Evolutionary conservation across 2,329 filamentous ascomycete genomes (phyloP).

Genomic region (Cordyceps tenuipes): DNA sequence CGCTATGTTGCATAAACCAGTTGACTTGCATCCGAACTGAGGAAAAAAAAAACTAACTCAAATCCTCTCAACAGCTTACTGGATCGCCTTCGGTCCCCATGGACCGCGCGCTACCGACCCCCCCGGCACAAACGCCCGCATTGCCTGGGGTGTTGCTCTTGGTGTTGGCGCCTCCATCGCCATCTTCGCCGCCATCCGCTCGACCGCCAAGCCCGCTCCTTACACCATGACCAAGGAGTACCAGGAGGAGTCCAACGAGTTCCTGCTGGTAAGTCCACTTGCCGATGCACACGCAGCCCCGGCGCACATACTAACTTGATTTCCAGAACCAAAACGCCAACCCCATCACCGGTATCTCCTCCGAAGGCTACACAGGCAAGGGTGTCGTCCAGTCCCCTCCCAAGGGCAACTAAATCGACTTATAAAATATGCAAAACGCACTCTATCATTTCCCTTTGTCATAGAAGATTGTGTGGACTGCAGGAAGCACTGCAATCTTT

Average conservation of each 20-base stretch:
- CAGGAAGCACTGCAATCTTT: constrained; percentile 17
- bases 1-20: constrained; percentile 1
- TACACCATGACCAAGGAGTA: constrained; percentile 94
- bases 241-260: constrained; percentile 93
- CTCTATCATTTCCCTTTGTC: constrained; percentile 25
- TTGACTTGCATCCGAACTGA: constrained; percentile 12
- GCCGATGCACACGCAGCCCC: neutral
- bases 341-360: constrained; percentile 75
- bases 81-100: constrained; percentile 95
- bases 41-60: constrained; percentile 26
- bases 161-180: constrained; percentile 59
- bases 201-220: constrained; percentile 64
- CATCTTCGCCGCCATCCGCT: constrained; percentile 65
- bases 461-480: constrained; percentile 25
- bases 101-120: constrained; percentile 78
- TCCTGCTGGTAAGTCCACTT: constrained; percentile 63
- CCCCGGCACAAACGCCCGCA: constrained; percentile 74
- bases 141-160: constrained; percentile 63
- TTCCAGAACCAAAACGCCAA: constrained; percentile 72
- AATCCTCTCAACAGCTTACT: constrained; percentile 67
- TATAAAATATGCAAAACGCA: constrained; percentile 11
- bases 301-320: constrained; percentile 13
- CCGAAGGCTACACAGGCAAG: constrained; percentile 68
- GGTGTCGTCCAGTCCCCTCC: constrained; percentile 68
- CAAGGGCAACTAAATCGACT: constrained; percentile 35